Conservation (phyloP, 805 yeast species). For the Lachancea sp. region DNA sequence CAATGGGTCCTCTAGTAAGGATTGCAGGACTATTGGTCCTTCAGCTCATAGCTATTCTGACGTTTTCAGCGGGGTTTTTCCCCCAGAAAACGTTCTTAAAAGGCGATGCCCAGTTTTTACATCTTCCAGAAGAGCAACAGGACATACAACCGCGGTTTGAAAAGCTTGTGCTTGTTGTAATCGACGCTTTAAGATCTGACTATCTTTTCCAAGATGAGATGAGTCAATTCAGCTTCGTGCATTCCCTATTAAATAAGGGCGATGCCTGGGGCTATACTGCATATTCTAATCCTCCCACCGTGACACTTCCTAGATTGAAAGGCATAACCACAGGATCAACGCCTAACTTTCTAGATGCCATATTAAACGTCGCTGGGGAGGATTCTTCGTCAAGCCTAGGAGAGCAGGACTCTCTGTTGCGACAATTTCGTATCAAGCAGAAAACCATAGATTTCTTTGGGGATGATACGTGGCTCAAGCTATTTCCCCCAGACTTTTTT, state of each 20-base stretch:
- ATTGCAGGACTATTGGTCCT: constrained; percentile 12
- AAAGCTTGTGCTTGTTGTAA: constrained; percentile 71
- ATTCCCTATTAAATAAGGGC: constrained; percentile 56
- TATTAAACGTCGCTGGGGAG: constrained; percentile 86
- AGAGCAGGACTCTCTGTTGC: constrained; percentile 82
- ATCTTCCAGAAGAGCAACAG: constrained; percentile 27
- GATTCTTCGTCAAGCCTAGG: constrained; percentile 62
- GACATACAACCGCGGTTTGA: constrained; percentile 42
- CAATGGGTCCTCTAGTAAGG: constrained; percentile 8
- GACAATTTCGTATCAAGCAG: constrained; percentile 44
- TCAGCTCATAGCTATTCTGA: constrained; percentile 49
- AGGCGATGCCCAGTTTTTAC: constrained; percentile 44
- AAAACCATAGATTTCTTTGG: constrained; percentile 75
- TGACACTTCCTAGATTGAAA: constrained; percentile 87
- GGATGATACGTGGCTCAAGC: constrained; percentile 95
- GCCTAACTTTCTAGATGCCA: constrained; percentile 90
- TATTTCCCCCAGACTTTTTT: constrained; percentile 66
- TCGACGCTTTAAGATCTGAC: constrained; percentile 90
- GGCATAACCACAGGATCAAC: constrained; percentile 93
- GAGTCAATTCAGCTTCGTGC: constrained; percentile 65
- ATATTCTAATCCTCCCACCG: constrained; percentile 91
- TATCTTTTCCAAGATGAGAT: constrained; percentile 57
- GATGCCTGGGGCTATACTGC: constrained; percentile 86
- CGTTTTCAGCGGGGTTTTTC: constrained; percentile 80
- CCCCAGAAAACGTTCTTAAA: constrained; percentile 78